A percentile compares a stretch with the other conserved stretches of the same genome.
Evolutionary conservation across 1,284 basidiomycete species (phyloP).

Genomic region (Apiotrichum siamense): DNA sequence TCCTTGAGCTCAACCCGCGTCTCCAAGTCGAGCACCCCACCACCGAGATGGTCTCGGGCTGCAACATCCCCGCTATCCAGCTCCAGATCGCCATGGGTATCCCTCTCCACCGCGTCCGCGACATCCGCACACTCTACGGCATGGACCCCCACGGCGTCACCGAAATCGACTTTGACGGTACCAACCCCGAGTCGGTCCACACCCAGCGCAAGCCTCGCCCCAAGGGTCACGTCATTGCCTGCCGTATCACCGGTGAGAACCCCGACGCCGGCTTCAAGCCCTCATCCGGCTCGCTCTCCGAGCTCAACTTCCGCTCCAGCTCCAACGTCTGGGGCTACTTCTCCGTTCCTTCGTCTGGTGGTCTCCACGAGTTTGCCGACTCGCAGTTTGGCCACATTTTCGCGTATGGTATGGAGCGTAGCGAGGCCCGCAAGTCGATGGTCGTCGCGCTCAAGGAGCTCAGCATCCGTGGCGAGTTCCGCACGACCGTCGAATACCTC

Average conservation of each 20-base stretch:
- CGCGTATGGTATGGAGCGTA: conserved; percentile 93
- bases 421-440: conserved; percentile 98
- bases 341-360: conserved; percentile 90
- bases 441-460: conserved; percentile 97
- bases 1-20: conserved; percentile 98
- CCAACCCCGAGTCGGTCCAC: conserved; percentile 74
- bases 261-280: conserved; percentile 99
- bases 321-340: conserved; percentile 99
- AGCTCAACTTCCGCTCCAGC: conserved; percentile 98
- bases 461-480: conserved; percentile 97
- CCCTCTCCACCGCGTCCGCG: conserved; percentile 88
- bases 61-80: conserved; percentile 96
- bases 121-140: conserved; percentile 95
- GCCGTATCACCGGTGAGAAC: conserved; percentile 99
- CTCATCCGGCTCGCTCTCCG: conserved; percentile 90
- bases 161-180: conserved; percentile 95
- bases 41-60: conserved; percentile 98
- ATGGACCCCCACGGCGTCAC: conserved; percentile 78
- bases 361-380: conserved; percentile 97
- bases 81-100: conserved; percentile 98
- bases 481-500: conserved; percentile 97
- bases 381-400: conserved; percentile 99
- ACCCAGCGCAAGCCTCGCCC: conserved; percentile 92
- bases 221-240: conserved; percentile 97
- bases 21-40: conserved; percentile 99